Base-by-base conservation (phyloP, 805 yeast genomes). In the Cyberlindnera lachancei region DNA sequence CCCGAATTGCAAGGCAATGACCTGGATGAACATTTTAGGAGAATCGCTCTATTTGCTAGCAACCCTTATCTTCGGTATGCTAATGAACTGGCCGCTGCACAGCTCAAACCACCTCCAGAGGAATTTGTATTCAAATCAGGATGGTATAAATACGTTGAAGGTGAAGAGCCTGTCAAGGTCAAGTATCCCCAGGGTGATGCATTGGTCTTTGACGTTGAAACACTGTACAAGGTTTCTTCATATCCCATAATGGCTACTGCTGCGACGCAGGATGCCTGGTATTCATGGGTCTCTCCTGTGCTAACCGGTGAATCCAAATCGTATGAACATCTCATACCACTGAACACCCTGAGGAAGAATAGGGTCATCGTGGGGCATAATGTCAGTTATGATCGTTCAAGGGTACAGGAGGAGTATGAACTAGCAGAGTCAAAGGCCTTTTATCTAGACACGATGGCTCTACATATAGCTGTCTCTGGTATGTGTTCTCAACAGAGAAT, bases 261-360 rank as follows among this genome's bases (percentile, higher is more conserved):
- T 9, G 77, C 68, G 2, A 75, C 95, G 0, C 53, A 66, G 0
- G 62, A 68, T 8, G 94, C 95, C 0, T 87, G 96, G 95, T 92
- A 88, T 50, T 76, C 79, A 1, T 92, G 99, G 99, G 77, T 86
- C 7, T 86, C 95, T 0, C 98, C 99, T 0, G 77, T 69, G 52
- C 54, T 92, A 15, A 66, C 81, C 1, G 71, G 70, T 3, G 75
- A 73, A 30, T 58, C 75, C 3, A 28, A 44, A 2, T 28, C 40
- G 2, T 46, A 37, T 14, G 69, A 78, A 19, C 94, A 86, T 45
- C 57, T 94, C 33, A 74, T 94, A 0, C 96, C 97, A 0, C 52
- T 90, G 52, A 75, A 83, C 40, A 63, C 76, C 0, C 27, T 50
- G 7, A 38, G 47, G 3, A 46, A 45, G 2, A 65, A 69, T 6